Evolutionary conservation across 2,329 filamentous ascomycete genomes (phyloP).

Genomic region (Microsporum audouinii): DNA sequence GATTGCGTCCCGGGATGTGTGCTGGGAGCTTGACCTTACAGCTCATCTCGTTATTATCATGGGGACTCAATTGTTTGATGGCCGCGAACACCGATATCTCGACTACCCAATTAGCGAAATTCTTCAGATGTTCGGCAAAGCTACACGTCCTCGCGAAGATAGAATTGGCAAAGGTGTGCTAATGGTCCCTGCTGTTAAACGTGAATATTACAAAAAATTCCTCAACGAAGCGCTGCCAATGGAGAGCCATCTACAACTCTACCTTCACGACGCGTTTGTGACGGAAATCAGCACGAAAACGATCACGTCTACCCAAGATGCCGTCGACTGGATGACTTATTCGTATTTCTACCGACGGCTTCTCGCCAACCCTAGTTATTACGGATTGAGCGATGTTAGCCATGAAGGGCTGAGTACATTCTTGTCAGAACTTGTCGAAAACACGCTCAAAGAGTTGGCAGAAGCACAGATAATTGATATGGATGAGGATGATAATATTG

Average conservation of each 20-base stretch:
- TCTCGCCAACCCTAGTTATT: conserved; percentile 92
- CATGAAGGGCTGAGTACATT: conserved; percentile 90
- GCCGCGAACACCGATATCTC: conserved; percentile 89
- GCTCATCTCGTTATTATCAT: conserved; percentile 91
- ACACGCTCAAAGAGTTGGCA: conserved; percentile 75
- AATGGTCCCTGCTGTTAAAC: conserved; percentile 88
- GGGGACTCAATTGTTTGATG: conserved; percentile 96
- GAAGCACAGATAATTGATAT: conserved; percentile 94
- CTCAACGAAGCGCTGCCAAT: conserved; percentile 90
- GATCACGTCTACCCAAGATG: conserved; percentile 89
- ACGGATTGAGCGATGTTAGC: conserved; percentile 75
- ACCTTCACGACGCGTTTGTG: conserved; percentile 90
- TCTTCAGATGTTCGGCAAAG: conserved; percentile 95
- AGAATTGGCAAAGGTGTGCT: conserved; percentile 80
- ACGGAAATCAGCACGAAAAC: conserved; percentile 95
- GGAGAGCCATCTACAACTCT: conserved; percentile 84
- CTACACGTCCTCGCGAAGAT: conserved; percentile 65
- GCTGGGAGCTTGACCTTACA: conserved; percentile 83
- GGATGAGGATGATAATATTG: conserved; percentile 81
- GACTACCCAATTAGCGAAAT: conserved; percentile 93
- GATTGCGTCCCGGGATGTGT: conserved; percentile 73
- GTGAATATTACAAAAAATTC: conserved; percentile 98
- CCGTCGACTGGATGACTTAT: conserved; percentile 96
- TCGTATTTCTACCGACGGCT: conserved; percentile 96
- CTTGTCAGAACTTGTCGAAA: conserved; percentile 88